Evolutionary conservation across 169 alveolate genomes (phyloP), one percentile per base, ranked within the genome.

Genomic region (Plasmodium relictum): DNA sequence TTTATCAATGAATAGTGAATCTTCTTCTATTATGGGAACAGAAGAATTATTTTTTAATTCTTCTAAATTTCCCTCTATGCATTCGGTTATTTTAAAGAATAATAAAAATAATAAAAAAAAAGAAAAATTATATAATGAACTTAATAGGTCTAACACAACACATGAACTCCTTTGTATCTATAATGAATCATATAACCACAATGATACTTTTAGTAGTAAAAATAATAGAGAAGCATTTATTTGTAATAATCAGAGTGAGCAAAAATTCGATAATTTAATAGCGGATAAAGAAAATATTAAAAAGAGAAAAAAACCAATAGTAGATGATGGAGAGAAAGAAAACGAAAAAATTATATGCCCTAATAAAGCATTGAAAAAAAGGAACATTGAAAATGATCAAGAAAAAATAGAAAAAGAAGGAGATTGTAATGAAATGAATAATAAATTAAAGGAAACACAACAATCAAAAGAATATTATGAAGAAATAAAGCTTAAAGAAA

Each of bases 31-130:
- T 42, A 26, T 76, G 26, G 89, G 76, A 56, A 66, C 89, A 42
- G 89, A 76, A 76, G 89, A 76, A 76, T 65, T 76, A 56, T 76
- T 63, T 68, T 68, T 76, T 56, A 76, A 76, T 62, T 76, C 89
- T 37, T 76, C 89, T 18, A 76, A 76, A 56, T 76, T 63, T 6
- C 89, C 89, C 9, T 76, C 89, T 56, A 76, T 76, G 78, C 89
- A 76, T 76, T 76, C 89, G 26, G 89, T 76, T 68, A 58, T 58
- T 26, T 52, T 48, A 26, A 76, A 66, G 50, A 48, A 65, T 76
- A 39, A 22, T 4, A 56, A 63, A 37, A 69, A 76, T 6, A 42
- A 24, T 42, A 63, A 45, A 45, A 26, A 69, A 14, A 44, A 44
- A 7, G 62, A 44, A n/a, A 69, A 69, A 45, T 8, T 20, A n/a